These are phyloP conservation scores for Xylariaceae sp. DNA, from an alignment of 2,329 filamentous ascomycete genomes.

Conservation along the genomic window DNA sequence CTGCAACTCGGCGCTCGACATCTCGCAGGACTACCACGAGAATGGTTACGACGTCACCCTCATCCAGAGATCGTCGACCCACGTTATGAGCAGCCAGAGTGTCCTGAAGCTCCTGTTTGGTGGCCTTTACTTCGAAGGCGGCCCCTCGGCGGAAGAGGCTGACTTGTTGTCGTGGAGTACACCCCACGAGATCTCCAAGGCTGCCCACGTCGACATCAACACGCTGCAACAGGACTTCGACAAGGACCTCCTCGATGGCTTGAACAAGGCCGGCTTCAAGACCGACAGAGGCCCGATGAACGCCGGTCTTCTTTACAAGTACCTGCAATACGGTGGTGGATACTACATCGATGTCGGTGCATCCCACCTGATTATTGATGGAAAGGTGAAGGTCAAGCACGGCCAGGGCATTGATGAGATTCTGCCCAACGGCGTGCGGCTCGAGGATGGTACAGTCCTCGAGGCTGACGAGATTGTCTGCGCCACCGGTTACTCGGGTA, in stretches of 20 bases:
- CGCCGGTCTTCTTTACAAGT: constrained; percentile 52
- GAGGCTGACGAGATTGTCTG: constrained; percentile 53
- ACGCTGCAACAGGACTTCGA: constrained; percentile 35
- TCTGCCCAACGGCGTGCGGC: constrained; percentile 35
- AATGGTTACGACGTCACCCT: constrained; percentile 56
- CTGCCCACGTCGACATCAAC: constrained; percentile 46
- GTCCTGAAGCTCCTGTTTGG: constrained; percentile 50
- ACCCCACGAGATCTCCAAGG: constrained; percentile 56
- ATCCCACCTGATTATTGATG: constrained; percentile 49
- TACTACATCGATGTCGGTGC: constrained; percentile 56
- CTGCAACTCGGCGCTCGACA: constrained; percentile 56
- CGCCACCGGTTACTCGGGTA: constrained; percentile 58
- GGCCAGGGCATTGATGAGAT: constrained; percentile 46
- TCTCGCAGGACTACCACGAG: constrained; percentile 53
- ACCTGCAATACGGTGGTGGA: constrained; percentile 55
- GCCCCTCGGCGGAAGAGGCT: constrained; percentile 59
- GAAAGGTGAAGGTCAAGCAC: constrained; percentile 50
- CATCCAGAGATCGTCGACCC: constrained; percentile 54
- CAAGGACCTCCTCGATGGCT: constrained; percentile 39
- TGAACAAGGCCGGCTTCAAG: constrained; percentile 53
- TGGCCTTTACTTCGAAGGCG: constrained; percentile 45
- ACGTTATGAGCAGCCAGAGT: constrained; percentile 46
- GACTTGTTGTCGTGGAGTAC: constrained; percentile 56
- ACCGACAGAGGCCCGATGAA: constrained; percentile 52
- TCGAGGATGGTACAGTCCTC: constrained; percentile 46